phyloP scores from a whole-genome alignment of 768 basidiomycete genomes.

The Tricholoma saponaceum region DNA sequence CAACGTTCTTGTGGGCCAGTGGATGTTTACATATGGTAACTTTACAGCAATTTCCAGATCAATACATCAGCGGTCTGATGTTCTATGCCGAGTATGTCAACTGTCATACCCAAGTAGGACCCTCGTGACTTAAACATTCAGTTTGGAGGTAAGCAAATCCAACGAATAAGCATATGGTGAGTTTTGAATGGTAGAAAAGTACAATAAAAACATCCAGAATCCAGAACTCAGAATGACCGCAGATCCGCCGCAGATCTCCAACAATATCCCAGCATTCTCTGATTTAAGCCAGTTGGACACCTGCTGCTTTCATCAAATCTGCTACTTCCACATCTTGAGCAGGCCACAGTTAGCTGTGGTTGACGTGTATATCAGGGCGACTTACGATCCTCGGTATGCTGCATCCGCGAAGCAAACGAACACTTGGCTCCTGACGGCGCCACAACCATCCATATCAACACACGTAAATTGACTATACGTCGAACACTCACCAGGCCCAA shows the following conservation, averaged over 20 bases:
- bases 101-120: too few relatives aligned
- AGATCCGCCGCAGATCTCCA: too few relatives aligned
- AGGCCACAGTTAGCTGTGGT: background rate
- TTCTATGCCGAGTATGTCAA: too few relatives aligned
- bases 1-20: too few relatives aligned
- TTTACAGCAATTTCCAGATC: too few relatives aligned
- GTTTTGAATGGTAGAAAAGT: background rate
- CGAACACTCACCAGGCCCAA: slow-evolving; percentile 45
- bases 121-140: too few relatives aligned
- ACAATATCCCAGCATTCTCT: background rate
- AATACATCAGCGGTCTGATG: too few relatives aligned
- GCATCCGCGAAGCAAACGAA: slow-evolving; percentile 53
- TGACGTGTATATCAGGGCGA: slow-evolving; percentile 12
- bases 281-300: slow-evolving; percentile 19
- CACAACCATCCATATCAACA: background rate
- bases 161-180: too few relatives aligned
- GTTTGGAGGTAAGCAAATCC: too few relatives aligned
- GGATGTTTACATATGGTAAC: too few relatives aligned
- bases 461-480: background rate
- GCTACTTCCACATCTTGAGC: slow-evolving; percentile 42
- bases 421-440: slow-evolving; percentile 36
- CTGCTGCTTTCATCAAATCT: slow-evolving; percentile 44
- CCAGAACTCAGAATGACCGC: background rate
- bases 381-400: slow-evolving; percentile 59
- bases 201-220: background rate